phyloP scores from a whole-genome alignment of 2,329 filamentous ascomycete genomes.

The Coleophoma cylindrospora region DNA sequence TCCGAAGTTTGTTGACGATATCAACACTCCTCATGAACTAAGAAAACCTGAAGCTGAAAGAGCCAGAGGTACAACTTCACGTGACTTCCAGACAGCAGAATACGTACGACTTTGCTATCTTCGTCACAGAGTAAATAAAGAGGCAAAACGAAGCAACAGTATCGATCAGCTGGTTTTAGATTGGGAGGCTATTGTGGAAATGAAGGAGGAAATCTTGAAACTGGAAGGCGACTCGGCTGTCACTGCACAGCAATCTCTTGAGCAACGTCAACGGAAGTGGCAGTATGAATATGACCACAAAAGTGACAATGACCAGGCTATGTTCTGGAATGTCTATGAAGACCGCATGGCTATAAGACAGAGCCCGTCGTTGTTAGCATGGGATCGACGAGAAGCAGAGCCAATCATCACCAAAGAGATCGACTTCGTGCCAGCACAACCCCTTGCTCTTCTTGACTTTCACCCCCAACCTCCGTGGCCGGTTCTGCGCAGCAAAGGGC shows the following conservation, averaged over 20 bases:
- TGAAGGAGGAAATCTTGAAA: conserved; percentile 4
- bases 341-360: conserved; percentile 47
- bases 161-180: conserved; percentile 1
- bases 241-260: conserved; percentile 18
- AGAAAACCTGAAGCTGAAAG: no score
- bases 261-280: conserved; percentile 13
- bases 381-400: conserved; percentile 68
- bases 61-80: background rate
- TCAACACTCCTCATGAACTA: no score
- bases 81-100: background rate
- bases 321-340: conserved; percentile 41
- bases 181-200: conserved; percentile 6
- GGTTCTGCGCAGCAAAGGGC: conserved; percentile 31
- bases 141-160: background rate
- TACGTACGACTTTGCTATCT: background rate
- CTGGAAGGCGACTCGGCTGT: background rate
- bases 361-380: conserved; percentile 49
- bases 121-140: background rate
- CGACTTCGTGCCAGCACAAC: conserved; percentile 64
- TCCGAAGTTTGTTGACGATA: no score
- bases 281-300: conserved; percentile 9
- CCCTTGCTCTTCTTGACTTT: conserved; percentile 59
- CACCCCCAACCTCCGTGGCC: conserved; percentile 51
- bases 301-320: conserved; percentile 25
- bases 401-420: conserved; percentile 51